Percentiles rank a stretch among this genome's conserved stretches.
Conservation (phyloP, 768 basidiomycete genomes). For the Kwoniella shandongensis region DNA sequence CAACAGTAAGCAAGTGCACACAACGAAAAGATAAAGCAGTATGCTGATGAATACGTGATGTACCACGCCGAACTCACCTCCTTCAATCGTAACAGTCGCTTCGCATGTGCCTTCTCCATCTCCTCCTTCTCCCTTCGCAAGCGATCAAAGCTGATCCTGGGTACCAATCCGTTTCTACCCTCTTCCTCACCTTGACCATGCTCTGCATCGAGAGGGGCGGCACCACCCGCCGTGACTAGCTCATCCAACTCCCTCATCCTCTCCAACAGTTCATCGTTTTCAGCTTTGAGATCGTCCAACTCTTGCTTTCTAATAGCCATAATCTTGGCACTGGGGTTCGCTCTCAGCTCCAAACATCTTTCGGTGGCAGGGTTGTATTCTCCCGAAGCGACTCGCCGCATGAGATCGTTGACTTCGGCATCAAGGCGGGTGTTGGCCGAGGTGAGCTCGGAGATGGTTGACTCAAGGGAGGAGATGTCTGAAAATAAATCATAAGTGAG, state of each 20-base stretch:
- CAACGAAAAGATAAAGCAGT: no score
- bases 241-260: slow-evolving; percentile 66
- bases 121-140: slow-evolving; percentile 68
- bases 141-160: slow-evolving; percentile 75
- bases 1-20: not conserved
- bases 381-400: slow-evolving; percentile 48
- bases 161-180: slow-evolving; percentile 60
- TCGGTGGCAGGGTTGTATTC: slow-evolving; percentile 49
- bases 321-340: slow-evolving; percentile 84
- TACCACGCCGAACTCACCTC: slow-evolving; percentile 60
- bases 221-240: slow-evolving; percentile 26
- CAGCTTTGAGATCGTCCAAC: slow-evolving; percentile 71
- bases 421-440: slow-evolving; percentile 45
- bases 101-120: slow-evolving; percentile 71
- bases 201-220: slow-evolving; percentile 2
- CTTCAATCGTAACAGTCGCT: slow-evolving; percentile 72
- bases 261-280: slow-evolving; percentile 79
- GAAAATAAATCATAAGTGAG: slow-evolving; percentile 2
- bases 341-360: slow-evolving; percentile 57
- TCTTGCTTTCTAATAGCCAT: slow-evolving; percentile 70
- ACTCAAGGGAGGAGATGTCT: slow-evolving; percentile 37
- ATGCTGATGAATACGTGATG: not conserved
- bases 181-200: slow-evolving; percentile 8
- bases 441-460: slow-evolving; percentile 39
- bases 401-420: slow-evolving; percentile 46